A percentile compares a stretch with the other conserved stretches of the same genome.
Conservation (phyloP, 495 filamentous ascomycete species). For the Penicillium parvum region DNA sequence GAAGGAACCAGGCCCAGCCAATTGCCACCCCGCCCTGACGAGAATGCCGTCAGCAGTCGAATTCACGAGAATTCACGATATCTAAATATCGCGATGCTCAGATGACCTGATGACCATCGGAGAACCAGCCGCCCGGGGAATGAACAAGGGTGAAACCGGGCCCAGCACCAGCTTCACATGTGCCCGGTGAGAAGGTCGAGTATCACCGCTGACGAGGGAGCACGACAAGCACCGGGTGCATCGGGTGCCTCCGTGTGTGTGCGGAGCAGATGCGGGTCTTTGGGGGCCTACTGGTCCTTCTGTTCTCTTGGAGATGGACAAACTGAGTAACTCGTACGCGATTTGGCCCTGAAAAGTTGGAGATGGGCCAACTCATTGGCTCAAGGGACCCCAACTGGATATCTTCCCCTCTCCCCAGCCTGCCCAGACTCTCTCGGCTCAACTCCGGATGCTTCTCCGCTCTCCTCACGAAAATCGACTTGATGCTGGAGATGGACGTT, state of each 20-base stretch:
- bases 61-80: neutral
- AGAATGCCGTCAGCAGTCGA: slow-evolving; percentile 1
- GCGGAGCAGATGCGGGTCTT: slow-evolving; percentile 19
- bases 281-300: neutral
- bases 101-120: slow-evolving; percentile 2
- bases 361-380: neutral
- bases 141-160: slow-evolving; percentile 22
- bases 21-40: slow-evolving; percentile 1
- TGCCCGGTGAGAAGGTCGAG: neutral
- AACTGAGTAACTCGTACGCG: too few relatives aligned
- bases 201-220: too few relatives aligned
- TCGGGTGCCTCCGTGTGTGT: slow-evolving; percentile 18
- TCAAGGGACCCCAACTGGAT: neutral
- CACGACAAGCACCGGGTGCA: neutral
- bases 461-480: slow-evolving; percentile 1
- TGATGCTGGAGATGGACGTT: neutral
- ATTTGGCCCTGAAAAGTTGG: slow-evolving; percentile 11
- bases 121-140: neutral
- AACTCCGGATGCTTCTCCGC: slow-evolving; percentile 19
- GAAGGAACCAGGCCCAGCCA: neutral
- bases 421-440: slow-evolving; percentile 6
- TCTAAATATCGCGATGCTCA: too few relatives aligned
- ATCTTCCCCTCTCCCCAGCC: neutral
- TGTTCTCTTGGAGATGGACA: too few relatives aligned
- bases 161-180: slow-evolving; percentile 11